Evolutionary conservation across 2,329 filamentous ascomycete species (phyloP), one percentile per base, ranked within the genome.

Genomic region (Ophiostoma himal-ulmi): DNA sequence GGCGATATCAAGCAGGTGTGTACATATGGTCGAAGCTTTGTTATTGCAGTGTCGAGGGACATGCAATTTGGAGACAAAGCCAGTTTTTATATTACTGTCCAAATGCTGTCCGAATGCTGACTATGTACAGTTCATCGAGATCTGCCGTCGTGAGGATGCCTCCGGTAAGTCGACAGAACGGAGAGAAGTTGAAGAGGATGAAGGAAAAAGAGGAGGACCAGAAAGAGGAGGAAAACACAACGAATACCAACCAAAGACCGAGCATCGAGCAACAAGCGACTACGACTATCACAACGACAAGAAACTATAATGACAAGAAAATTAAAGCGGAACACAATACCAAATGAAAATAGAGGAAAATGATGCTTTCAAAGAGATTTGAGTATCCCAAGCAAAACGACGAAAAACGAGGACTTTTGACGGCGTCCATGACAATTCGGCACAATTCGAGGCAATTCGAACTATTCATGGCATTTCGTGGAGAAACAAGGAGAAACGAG

Each of bases 61-160:
- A 48, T 48, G 44, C 17, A 20, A 44, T 3, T 8, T 5, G 22
- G n/a, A 11, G 3, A 5, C n/a, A 44, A 44, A 13, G 10, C 10
- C 8, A 30, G 20, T 34, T 6, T 30, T 1, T 8, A 57, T 26
- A 71, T 5, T 67, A 36, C 36, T 52, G 64, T 65, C 13, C 3
- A 69, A 64, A 2, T 36, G 34, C 7, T 64, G 54, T 60, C 30
- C 17, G 41, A 72, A 57, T 70, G 68, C 71, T 70, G 71, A 69
- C 67, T 2, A 36, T 65, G 10, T 60, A 13, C 20, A 97, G 89
- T 99, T 99, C 92, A 96, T 99, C 84, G 95, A 98, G 91, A 97
- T 99, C 89, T 97, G 92, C 90, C 91, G 94, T 85, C 92, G 95
- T 83, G 96, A 97, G 88, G 96, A 99, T 90, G 95, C 95, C 83